A percentile compares a stretch with the other conserved stretches of the same genome.
Evolutionary conservation across 2,329 filamentous ascomycete genomes (phyloP).

Genomic region (Xylaria sp.): DNA sequence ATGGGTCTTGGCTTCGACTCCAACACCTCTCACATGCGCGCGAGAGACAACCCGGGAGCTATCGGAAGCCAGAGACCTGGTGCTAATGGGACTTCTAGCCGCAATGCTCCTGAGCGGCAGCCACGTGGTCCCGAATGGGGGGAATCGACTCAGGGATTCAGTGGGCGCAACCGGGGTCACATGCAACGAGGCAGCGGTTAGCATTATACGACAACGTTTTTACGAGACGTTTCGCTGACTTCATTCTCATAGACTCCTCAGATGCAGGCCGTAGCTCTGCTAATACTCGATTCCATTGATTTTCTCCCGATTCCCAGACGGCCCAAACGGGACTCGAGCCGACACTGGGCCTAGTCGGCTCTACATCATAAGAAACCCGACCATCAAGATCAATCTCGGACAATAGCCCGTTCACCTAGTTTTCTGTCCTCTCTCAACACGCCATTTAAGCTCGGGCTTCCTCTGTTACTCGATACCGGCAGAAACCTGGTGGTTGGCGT

Average conservation of each 20-base stretch:
- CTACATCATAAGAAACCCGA: not conserved
- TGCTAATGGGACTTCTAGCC: conserved; percentile 47
- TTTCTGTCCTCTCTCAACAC: not conserved
- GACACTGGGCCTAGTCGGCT: not conserved
- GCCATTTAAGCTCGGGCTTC: not conserved
- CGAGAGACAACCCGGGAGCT: conserved; percentile 59
- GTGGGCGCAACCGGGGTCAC: conserved; percentile 59
- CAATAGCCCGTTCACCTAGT: not conserved
- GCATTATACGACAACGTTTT: conserved; percentile 30
- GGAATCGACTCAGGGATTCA: conserved; percentile 52
- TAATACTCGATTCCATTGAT: conserved; percentile 37
- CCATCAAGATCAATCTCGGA: not conserved
- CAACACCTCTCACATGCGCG: conserved; percentile 40
- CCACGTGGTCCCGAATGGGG: conserved; percentile 68
- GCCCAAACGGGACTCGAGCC: not conserved
- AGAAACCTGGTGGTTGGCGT: conserved; percentile 2
- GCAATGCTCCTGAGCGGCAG: conserved; percentile 61
- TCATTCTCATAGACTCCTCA: conserved; percentile 35
- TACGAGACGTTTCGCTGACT: conserved; percentile 9
- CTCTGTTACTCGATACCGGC: conserved; percentile 3
- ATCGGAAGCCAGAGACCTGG: conserved; percentile 67
- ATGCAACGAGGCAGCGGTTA: conserved; percentile 64
- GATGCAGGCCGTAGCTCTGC: conserved; percentile 38
- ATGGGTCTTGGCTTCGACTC: conserved; percentile 58
- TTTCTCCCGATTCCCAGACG: not conserved